These are phyloP conservation scores for Penicillium carneum DNA, from an alignment of 2,329 filamentous ascomycete species.

Conservation along the genomic window DNA sequence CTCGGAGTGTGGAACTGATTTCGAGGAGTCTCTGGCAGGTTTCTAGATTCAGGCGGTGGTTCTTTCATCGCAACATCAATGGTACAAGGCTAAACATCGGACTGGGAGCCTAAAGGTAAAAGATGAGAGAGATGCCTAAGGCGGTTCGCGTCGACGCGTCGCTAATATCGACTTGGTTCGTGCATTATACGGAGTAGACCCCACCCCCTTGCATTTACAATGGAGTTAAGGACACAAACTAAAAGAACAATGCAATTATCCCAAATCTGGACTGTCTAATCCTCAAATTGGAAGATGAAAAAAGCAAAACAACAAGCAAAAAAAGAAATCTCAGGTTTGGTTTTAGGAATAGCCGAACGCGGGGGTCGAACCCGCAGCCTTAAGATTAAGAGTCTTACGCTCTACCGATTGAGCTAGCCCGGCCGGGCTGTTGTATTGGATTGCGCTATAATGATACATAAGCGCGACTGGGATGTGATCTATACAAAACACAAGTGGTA, in stretches of 20 bases:
- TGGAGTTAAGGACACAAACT: neutral
- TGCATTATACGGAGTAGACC: neutral
- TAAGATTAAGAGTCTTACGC: conserved; percentile 39
- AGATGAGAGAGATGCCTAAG: conserved; percentile 19
- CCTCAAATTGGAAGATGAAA: neutral
- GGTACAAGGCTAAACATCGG: conserved; percentile 21
- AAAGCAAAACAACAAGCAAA: neutral
- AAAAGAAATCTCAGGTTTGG: conserved; percentile 16
- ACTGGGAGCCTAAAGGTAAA: conserved; percentile 4
- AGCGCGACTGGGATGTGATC: neutral
- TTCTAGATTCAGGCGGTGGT: conserved; percentile 24
- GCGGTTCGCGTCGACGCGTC: conserved; percentile 19
- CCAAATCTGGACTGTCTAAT: neutral
- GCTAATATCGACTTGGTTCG: conserved; percentile 19
- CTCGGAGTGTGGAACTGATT: conserved; percentile 36
- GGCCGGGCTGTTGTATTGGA: conserved; percentile 33
- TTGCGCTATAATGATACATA: neutral
- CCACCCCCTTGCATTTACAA: neutral
- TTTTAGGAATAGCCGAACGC: conserved; percentile 48
- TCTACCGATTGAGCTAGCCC: conserved; percentile 60
- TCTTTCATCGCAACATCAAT: conserved; percentile 41
- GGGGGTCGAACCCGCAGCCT: conserved; percentile 54
- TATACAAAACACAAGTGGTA: too few species aligned
- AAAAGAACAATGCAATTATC: neutral
- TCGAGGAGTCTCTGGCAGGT: conserved; percentile 26